Evolutionary conservation across 495 filamentous ascomycete genomes (phyloP), one percentile per base, ranked within the genome.

Genomic region (Entonaema liquescens): DNA sequence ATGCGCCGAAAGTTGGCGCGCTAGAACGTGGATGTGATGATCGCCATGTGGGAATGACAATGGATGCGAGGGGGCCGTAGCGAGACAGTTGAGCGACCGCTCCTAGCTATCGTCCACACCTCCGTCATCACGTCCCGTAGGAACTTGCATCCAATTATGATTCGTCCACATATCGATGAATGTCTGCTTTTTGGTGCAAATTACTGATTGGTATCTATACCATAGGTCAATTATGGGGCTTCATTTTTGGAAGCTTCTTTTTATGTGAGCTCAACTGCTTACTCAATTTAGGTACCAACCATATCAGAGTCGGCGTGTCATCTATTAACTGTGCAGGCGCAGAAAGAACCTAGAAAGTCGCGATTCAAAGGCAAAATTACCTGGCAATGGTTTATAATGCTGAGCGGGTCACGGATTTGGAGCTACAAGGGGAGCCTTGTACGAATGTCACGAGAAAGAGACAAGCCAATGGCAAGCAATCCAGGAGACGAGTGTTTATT

Each of bases 61-160:
- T 54, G 63, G 42, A 59, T 67, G 55, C 54, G 69, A 67, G 53
- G 59, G 69, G 59, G 65, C 59, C 36, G 40, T 68, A 60, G 70
- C 59, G 40, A 72, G 60, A 65, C 65, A 67, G 70, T 72, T 65
- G 70, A 72, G 70, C 70, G 60, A 67, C 65, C 65, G 60, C 70
- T 72, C 70, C 70, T 68, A 60, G 50, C 49, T 61, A 54, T 35
- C 56, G 50, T 57, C 59, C 56, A 40, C 49, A 44, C 65, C 35
- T 68, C 60, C 49, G 56, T 44, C 13, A 72, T 64, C 47, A 50
- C 59, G 60, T 56, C 55, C 25, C 40, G 49, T 68, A 57, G 55
- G 60, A 56, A 50, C 35, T 25, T 53, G 60, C 60, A 65, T 61
- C 31, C 28, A 9, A 25, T 53, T 23, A 28, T 42, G 59, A 68